Percentiles rank a stretch among this genome's conserved stretches.
Conservation (phyloP, 1,284 basidiomycete species). For the Sphaerobolus stellatus region DNA sequence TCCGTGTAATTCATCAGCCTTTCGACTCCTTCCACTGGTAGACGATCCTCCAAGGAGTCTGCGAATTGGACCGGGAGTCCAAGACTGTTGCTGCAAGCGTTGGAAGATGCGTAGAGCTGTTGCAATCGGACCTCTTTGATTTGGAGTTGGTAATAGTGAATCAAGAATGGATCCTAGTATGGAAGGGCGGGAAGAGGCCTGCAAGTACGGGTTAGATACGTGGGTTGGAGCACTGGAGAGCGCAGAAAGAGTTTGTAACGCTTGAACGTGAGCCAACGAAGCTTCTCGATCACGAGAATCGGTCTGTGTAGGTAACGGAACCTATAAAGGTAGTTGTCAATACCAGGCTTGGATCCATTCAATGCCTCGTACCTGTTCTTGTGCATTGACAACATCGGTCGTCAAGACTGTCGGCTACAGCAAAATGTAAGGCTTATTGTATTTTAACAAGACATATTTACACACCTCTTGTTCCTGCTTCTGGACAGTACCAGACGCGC, state of each 20-base stretch:
- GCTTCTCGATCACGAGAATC: conserved; percentile 3
- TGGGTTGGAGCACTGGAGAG: conserved; percentile 1
- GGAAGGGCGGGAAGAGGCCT: conserved; percentile 3
- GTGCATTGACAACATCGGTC: neutral
- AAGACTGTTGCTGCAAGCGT: conserved; percentile 20
- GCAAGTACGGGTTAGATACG: conserved; percentile 2
- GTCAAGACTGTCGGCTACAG: neutral
- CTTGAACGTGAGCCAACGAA: conserved; percentile 6
- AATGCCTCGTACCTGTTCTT: conserved; percentile 7
- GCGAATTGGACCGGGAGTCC: conserved; percentile 15
- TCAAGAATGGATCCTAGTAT: conserved; percentile 7
- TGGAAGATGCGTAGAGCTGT: conserved; percentile 20
- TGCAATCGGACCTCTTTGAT: conserved; percentile 21
- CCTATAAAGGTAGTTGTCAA: neutral
- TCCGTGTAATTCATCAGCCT: conserved; percentile 18
- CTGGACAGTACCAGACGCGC: neutral
- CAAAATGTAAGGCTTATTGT: too few species aligned
- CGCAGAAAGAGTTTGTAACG: conserved; percentile 10
- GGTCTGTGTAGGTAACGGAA: neutral
- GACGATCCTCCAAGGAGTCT: conserved; percentile 12
- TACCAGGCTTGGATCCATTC: too few species aligned
- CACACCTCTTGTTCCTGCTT: conserved; percentile 1
- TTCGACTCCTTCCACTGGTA: conserved; percentile 6
- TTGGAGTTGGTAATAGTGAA: conserved; percentile 6
- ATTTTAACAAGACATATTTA: neutral